phyloP scores from a whole-genome alignment of 108 stramenopile genomes.

The Craspedostauros australis region DNA sequence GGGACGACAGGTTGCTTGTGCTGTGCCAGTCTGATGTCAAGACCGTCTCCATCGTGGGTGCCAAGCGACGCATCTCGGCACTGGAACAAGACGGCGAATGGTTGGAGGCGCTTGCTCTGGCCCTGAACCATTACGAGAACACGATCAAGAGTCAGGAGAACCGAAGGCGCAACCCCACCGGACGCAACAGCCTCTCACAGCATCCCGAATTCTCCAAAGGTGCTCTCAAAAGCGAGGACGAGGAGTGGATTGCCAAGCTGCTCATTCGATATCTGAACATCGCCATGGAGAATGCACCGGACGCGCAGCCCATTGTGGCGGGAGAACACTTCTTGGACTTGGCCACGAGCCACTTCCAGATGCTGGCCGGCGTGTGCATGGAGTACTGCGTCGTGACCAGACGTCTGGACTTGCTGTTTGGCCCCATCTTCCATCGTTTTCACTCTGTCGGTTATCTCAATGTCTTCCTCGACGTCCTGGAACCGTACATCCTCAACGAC shows the following conservation, averaged over 20 bases:
- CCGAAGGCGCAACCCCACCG: conserved; percentile 27
- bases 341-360: conserved; percentile 85
- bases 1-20: conserved; percentile 64
- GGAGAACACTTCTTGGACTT: conserved; percentile 35
- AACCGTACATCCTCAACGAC: conserved; percentile 85
- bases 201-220: conserved; percentile 18
- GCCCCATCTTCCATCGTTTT: conserved; percentile 77
- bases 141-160: conserved; percentile 69
- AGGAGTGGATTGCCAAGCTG: conserved; percentile 81
- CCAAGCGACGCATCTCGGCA: conserved; percentile 49
- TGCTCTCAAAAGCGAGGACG: conserved; percentile 46
- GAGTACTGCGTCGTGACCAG: conserved; percentile 84
- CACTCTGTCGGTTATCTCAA: conserved; percentile 49
- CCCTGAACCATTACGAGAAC: conserved; percentile 82
- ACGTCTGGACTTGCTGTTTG: conserved; percentile 83
- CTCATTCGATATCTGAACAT: conserved; percentile 81
- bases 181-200: conserved; percentile 34
- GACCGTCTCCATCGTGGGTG: conserved; percentile 54
- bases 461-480: conserved; percentile 82
- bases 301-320: conserved; percentile 15
- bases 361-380: conserved; percentile 87
- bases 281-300: conserved; percentile 89
- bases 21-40: conserved; percentile 72
- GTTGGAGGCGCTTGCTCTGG: conserved; percentile 89
- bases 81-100: conserved; percentile 89